phyloP scores from a whole-genome alignment of 108 stramenopile genomes.

The Cyclostephanos tholiformis region DNA sequence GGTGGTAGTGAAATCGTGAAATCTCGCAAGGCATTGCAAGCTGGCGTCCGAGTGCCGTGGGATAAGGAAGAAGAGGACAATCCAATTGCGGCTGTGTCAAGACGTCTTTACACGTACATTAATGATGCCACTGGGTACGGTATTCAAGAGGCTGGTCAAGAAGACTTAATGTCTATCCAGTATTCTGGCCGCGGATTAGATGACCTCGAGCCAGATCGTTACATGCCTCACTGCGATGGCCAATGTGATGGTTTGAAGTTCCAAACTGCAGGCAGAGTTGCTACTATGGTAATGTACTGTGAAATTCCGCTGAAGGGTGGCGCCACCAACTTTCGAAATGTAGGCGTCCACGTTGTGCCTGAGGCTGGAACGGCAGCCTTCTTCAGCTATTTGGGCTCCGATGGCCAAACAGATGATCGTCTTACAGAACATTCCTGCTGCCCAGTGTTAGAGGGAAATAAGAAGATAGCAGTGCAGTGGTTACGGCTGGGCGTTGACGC shows the following conservation, averaged over 20 bases:
- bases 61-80: conserved; percentile 68
- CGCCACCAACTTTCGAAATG: conserved; percentile 87
- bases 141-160: conserved; percentile 71
- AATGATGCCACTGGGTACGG: conserved; percentile 74
- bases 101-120: conserved; percentile 73
- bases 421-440: conserved; percentile 88
- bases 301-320: conserved; percentile 76
- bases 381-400: conserved; percentile 81
- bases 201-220: conserved; percentile 76
- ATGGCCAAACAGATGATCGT: conserved; percentile 69
- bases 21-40: conserved; percentile 81
- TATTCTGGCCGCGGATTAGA: conserved; percentile 72
- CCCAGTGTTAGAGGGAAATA: conserved; percentile 86
- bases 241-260: conserved; percentile 72
- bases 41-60: conserved; percentile 80
- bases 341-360: conserved; percentile 77
- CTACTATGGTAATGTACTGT: conserved; percentile 95
- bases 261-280: conserved; percentile 76
- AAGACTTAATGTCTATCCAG: conserved; percentile 87
- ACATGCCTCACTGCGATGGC: conserved; percentile 95
- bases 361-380: conserved; percentile 71
- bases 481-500: conserved; percentile 83
- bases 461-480: conserved; percentile 87
- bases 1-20: conserved; percentile 70
- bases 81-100: conserved; percentile 61